phyloP scores from a whole-genome alignment of 768 basidiomycete species.

The Naganishia antarctica region DNA sequence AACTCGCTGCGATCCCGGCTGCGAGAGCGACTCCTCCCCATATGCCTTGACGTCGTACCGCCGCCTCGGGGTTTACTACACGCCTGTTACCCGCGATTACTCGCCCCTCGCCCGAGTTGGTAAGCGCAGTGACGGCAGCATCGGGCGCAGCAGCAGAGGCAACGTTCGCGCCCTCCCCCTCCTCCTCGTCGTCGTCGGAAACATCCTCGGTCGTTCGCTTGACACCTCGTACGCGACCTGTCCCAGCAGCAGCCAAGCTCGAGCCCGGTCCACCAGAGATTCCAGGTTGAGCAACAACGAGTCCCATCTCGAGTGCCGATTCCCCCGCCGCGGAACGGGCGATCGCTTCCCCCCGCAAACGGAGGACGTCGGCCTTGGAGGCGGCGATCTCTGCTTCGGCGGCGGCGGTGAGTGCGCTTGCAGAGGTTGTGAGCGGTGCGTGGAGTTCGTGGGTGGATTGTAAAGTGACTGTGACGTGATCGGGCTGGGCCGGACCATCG shows the following conservation, averaged over 20 bases:
- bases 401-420: constrained; percentile 20
- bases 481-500: not conserved
- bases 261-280: constrained; percentile 8
- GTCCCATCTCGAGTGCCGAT: constrained; percentile 25
- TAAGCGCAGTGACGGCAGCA: not conserved
- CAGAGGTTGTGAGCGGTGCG: constrained; percentile 18
- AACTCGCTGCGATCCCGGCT: constrained; percentile 19
- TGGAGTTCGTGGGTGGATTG: constrained; percentile 25
- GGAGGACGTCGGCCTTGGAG: constrained; percentile 24
- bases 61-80: constrained; percentile 25
- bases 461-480: constrained; percentile 19
- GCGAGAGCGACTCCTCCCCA: constrained; percentile 18
- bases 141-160: not conserved
- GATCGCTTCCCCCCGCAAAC: constrained; percentile 25
- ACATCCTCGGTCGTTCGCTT: constrained; percentile 26
- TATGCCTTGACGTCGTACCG: constrained; percentile 4
- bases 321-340: constrained; percentile 27
- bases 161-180: no score
- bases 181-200: not conserved
- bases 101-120: not conserved
- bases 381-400: constrained; percentile 30
- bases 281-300: not conserved
- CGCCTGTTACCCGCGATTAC: constrained; percentile 23
- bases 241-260: not conserved
- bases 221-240: constrained; percentile 20